Percentiles rank a stretch among this genome's conserved stretches.
phyloP scores from a whole-genome alignment of 108 stramenopile species.

The Fistulifera solaris region DNA sequence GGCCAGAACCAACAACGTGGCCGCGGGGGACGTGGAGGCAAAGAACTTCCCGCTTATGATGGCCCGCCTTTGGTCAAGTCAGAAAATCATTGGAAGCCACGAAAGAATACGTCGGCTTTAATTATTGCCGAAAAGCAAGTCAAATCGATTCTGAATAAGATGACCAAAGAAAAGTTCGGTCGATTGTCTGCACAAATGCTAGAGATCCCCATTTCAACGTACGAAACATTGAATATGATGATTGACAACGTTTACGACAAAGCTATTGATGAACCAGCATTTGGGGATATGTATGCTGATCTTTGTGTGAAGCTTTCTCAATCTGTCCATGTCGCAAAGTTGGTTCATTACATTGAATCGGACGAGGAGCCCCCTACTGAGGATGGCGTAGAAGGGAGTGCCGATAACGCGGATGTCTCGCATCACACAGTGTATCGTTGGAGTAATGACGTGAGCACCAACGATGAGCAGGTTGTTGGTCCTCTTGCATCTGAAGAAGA shows the following conservation, averaged over 20 bases:
- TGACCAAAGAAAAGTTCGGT: conserved; percentile 88
- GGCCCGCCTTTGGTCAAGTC: conserved; percentile 51
- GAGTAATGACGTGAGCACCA: conserved; percentile 70
- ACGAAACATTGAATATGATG: conserved; percentile 72
- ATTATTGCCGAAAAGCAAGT: conserved; percentile 72
- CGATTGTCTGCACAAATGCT: conserved; percentile 61
- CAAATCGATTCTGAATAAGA: conserved; percentile 85
- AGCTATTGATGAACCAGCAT: conserved; percentile 82
- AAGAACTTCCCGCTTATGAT: conserved; percentile 46
- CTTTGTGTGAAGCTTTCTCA: conserved; percentile 66
- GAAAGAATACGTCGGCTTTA: conserved; percentile 47
- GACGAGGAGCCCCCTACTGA: conserved; percentile 74
- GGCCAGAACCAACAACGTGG: neutral
- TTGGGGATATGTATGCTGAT: conserved; percentile 90
- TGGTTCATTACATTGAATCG: conserved; percentile 71
- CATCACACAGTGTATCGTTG: conserved; percentile 49
- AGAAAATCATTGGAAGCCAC: conserved; percentile 66
- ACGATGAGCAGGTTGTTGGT: conserved; percentile 68
- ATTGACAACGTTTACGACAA: conserved; percentile 86
- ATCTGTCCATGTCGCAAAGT: conserved; percentile 29
- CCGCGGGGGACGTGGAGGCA: conserved; percentile 21
- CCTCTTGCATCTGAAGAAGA: conserved; percentile 49
- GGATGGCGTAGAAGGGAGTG: conserved; percentile 32
- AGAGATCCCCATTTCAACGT: conserved; percentile 65
- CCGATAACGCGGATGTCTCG: neutral